phyloP scores from a whole-genome alignment of 2,329 filamentous ascomycete species.

The Lachnellula hyalina region DNA sequence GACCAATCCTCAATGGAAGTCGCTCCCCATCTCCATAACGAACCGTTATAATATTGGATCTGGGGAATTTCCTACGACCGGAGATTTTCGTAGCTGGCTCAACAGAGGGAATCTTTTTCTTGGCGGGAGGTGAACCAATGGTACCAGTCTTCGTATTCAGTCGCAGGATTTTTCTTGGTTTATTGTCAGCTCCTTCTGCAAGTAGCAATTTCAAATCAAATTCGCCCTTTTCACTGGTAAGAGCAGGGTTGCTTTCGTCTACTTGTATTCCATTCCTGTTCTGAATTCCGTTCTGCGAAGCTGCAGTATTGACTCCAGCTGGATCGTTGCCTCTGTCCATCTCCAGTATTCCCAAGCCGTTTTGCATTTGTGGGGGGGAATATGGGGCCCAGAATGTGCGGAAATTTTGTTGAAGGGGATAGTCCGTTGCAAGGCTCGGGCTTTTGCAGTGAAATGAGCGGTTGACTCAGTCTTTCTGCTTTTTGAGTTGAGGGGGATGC shows the following conservation, averaged over 20 bases:
- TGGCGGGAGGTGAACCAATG: slow-evolving; percentile 54
- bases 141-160: slow-evolving; percentile 58
- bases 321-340: too few species aligned
- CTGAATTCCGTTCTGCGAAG: too few species aligned
- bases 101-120: slow-evolving; percentile 36
- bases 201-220: not conserved
- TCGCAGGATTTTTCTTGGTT: slow-evolving; percentile 46
- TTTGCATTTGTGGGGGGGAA: too few species aligned
- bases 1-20: slow-evolving; percentile 46
- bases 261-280: too few species aligned
- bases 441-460: not conserved
- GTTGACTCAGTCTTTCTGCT: not conserved
- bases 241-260: too few species aligned
- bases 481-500: not conserved
- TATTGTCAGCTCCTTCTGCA: slow-evolving; percentile 11
- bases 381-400: not conserved
- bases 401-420: not conserved
- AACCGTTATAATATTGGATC: slow-evolving; percentile 46
- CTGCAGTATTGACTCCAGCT: too few species aligned
- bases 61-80: slow-evolving; percentile 35
- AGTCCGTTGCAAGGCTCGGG: not conserved
- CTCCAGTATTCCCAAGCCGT: too few species aligned
- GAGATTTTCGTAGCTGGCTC: slow-evolving; percentile 8
- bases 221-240: not conserved
- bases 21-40: slow-evolving; percentile 51